Evolutionary conservation across 169 alveolate genomes (phyloP).

Genomic region (Cyclospora cayetanensis): DNA sequence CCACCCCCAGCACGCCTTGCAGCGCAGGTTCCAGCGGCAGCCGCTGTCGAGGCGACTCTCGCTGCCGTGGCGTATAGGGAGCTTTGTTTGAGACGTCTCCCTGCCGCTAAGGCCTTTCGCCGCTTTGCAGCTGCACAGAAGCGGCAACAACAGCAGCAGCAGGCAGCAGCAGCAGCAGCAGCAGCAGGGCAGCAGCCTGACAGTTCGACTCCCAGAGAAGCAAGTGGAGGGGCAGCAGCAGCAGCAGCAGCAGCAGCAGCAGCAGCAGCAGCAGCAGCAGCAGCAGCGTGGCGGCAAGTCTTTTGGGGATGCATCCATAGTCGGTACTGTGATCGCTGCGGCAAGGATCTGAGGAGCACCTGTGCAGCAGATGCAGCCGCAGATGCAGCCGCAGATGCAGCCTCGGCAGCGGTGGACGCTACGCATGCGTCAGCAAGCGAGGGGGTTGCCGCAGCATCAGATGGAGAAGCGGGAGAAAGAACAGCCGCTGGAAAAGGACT

Average conservation of each 20-base stretch:
- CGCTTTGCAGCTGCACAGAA: background rate
- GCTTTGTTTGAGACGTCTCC: background rate
- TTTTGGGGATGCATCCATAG: background rate
- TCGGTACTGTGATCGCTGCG: background rate
- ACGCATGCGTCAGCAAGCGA: background rate
- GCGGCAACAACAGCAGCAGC: background rate
- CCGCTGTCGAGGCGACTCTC: background rate
- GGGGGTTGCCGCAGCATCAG: background rate
- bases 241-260: background rate
- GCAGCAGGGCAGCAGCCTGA: too few species aligned
- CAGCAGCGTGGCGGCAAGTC: background rate
- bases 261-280: background rate
- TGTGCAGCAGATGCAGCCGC: background rate
- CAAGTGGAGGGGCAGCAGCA: background rate
- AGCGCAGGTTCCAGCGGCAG: background rate
- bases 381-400: background rate
- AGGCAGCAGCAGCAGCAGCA: background rate
- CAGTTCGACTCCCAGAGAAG: too few species aligned
- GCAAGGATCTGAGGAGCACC: background rate
- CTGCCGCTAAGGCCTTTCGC: background rate
- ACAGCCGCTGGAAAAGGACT: too few species aligned
- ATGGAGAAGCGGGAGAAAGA: background rate
- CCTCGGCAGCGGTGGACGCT: background rate
- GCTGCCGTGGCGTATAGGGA: background rate
- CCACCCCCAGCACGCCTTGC: background rate